A percentile compares a stretch with the other conserved stretches of the same genome.
phyloP scores from a whole-genome alignment of 176 grass and related monocot species.

The Urochloa ruziziensis region DNA sequence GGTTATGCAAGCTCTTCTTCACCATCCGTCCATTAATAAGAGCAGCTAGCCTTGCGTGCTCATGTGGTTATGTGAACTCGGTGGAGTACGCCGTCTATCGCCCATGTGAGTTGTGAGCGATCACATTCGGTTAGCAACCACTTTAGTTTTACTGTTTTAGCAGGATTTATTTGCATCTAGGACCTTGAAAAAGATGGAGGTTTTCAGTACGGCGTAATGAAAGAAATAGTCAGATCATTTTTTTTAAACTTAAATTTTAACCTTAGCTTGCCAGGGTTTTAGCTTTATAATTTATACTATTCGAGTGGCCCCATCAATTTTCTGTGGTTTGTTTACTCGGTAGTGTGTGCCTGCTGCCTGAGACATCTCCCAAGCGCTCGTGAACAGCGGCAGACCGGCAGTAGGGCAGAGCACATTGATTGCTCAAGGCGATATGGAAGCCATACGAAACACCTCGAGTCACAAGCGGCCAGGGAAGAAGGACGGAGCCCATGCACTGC shows the following conservation, averaged over 20 bases:
- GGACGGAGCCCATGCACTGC: too few relatives aligned
- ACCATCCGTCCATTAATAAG: slow-evolving; percentile 3
- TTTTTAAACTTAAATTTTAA: too few relatives aligned
- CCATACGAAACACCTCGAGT: background rate
- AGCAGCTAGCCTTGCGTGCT: background rate
- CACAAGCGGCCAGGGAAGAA: too few relatives aligned
- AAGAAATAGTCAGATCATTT: background rate
- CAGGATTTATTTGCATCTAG: background rate
- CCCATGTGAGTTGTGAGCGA: background rate
- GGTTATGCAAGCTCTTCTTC: slow-evolving; percentile 9
- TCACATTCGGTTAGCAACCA: background rate
- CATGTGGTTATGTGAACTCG: background rate
- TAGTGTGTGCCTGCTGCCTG: background rate
- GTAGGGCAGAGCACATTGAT: slow-evolving; percentile 1
- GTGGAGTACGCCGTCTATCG: background rate
- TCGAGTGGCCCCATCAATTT: background rate
- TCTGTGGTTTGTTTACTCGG: background rate
- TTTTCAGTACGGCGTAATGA: background rate
- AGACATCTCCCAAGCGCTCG: background rate
- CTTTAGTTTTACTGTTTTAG: too few relatives aligned
- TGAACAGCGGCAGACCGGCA: too few relatives aligned
- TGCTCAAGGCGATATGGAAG: background rate
- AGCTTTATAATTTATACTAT: too few relatives aligned
- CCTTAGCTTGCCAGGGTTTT: too few relatives aligned
- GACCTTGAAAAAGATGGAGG: background rate